Evolutionary conservation across 1,139 yeast species (phyloP), one percentile per base, ranked within the genome.

Genomic region (Wickerhamomyces sp.): DNA sequence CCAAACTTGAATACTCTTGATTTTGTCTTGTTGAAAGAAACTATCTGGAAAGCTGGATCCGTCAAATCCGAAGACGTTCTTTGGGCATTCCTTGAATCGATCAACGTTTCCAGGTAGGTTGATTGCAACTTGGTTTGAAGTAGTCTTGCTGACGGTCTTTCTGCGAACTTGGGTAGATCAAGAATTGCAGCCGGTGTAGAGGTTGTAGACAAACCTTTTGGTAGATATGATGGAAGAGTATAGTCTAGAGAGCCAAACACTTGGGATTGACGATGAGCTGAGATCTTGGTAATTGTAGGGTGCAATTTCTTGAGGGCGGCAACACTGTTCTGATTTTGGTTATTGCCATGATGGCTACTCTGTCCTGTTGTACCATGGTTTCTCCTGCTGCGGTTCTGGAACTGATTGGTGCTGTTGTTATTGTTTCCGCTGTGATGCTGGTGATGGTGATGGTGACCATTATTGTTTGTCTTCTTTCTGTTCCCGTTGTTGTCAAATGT

Each of bases 11-110:
- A 38, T 7, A 32, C 23, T 31, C 38, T 44, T 5, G 46, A 39
- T 9, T 9, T 24, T 6, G 26, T 11, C 8, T 37, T 35, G 13
- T 44, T 35, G 1, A 26, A 3, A 15, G 28, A 9, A 6, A 45
- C 41, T 6, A 46, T 41, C 14, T 25, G 22, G 23, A 38, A 19
- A 3, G 38, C 44, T n/a, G 51, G 51, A 28, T 47, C 51, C 11
- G 24, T 15, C 15, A 18, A 10, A 18, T 28, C 28, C 17, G 13
- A 21, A 12, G 25, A 24, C 9, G 30, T 16, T 21, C 33, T 25
- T 12, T 23, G 16, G 12, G 31, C 19, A 13, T 11, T 17, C 6
- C 30, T 28, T 3, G 27, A 11, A 5, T 39, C 43, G 1, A 9
- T 12, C 3, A 30, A 6, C 1, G 39, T 33, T 14, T 44, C 44